Evolutionary conservation across 176 grass and related monocot genomes (phyloP), one percentile per base, ranked within the genome.

Genomic region (Coix lacrymajobi): DNA sequence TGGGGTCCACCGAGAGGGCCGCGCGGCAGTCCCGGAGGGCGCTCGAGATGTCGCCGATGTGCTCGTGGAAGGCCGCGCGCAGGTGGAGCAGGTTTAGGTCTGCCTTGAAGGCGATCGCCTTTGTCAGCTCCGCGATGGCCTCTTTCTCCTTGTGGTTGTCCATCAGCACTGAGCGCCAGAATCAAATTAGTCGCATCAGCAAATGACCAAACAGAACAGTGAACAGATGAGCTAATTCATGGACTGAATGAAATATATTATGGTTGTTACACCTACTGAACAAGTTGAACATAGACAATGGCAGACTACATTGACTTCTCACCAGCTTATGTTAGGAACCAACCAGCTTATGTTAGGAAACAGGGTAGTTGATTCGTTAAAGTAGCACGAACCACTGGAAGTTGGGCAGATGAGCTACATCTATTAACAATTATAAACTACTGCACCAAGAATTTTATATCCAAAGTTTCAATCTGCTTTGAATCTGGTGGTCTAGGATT

Each of bases 101-200:
- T 0, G 97, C 93, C 75, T 96, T 99, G 78, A 96, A 99, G 63
- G 97, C 81, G 30, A 99, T 94, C 11, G 97, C 97, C 71, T 78
- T 89, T 3, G 87, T 96, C 81, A 99, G 84, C 97, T 99, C 97
- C 5, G 83, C 38, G 19, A 99, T 92, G 10, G 97, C 97, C 25
- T 99, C 97, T 90, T 94, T 92, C 83, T 99, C 97, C 85, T 96
- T 96, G 80, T 96, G 97, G 71, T 90, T 94, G 83, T 99, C 97
- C 97, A 99, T 99, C 85, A 96, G 83, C 77, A 99, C 97, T 99
- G 87, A 13, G n/a, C 24, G 61, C 29, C 34, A 36, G 76, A 57
- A 62, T 65, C 68, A 85, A 28, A 37, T 45, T 32, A 66, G 77
- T n/a, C 39, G 30, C 3, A 4, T 89, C 87, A 89, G 69, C 62